Conservation (phyloP, 352 stramenopile species). For the Globisporangium iwayamae region DNA sequence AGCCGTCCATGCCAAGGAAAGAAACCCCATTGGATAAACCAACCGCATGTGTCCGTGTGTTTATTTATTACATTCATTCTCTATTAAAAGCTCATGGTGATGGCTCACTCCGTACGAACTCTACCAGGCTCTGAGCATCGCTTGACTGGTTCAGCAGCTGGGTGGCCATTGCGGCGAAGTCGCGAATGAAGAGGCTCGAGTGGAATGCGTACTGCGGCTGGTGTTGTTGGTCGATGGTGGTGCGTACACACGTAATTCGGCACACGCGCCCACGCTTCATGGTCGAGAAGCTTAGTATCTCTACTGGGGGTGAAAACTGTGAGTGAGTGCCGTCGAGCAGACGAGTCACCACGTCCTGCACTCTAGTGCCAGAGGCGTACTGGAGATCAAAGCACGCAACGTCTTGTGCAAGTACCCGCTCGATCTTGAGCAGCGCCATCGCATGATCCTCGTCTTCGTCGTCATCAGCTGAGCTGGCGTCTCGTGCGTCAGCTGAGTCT, state of each 20-base stretch:
- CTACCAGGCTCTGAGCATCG: background rate
- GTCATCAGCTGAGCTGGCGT: background rate
- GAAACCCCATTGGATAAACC: constrained; percentile 11
- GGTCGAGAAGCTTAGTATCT: constrained; percentile 58
- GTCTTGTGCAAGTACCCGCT: constrained; percentile 19
- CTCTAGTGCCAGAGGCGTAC: constrained; percentile 27
- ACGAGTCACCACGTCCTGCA: constrained; percentile 25
- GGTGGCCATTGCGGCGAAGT: constrained; percentile 20
- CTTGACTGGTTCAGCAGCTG: constrained; percentile 3
- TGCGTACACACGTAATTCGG: constrained; percentile 34
- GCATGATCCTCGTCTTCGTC: background rate
- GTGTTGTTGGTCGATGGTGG: background rate
- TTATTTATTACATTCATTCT: background rate
- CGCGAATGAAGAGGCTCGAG: constrained; percentile 28
- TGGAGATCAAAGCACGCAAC: constrained; percentile 41
- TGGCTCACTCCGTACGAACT: constrained; percentile 6
- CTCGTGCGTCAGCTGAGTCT: background rate
- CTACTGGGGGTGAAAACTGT: constrained; percentile 8
- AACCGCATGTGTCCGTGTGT: background rate
- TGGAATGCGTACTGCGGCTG: constrained; percentile 12
- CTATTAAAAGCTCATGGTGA: background rate
- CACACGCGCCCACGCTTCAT: constrained; percentile 22
- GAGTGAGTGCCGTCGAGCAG: constrained; percentile 26
- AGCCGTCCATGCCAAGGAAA: constrained; percentile 8
- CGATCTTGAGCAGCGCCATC: constrained; percentile 10